Evolutionary conservation across 176 grass and related monocot species (phyloP).

Genomic region (Calamus simplicifolius): DNA sequence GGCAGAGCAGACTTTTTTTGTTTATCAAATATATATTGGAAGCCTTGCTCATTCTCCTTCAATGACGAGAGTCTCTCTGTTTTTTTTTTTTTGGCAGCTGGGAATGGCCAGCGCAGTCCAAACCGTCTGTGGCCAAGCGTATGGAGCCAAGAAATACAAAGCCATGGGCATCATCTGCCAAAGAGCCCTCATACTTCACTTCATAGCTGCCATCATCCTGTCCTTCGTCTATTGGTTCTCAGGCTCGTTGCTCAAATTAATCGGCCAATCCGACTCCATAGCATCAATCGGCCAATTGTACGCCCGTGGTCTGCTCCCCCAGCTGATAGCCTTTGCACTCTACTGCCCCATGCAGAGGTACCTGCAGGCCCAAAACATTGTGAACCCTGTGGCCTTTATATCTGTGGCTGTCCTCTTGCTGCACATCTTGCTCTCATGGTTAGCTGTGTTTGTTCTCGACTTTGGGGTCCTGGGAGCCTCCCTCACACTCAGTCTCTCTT

Average conservation of each 20-base stretch:
- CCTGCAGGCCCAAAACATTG: slow-evolving; percentile 63
- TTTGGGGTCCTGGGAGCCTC: slow-evolving; percentile 22
- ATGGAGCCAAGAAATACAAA: slow-evolving; percentile 52
- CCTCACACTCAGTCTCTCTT: slow-evolving; percentile 18
- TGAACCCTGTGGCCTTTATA: slow-evolving; percentile 41
- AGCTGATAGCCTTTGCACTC: slow-evolving; percentile 57
- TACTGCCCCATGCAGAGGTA: slow-evolving; percentile 84
- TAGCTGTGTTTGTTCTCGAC: slow-evolving; percentile 13
- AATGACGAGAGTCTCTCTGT: too few species aligned
- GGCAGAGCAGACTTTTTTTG: too few species aligned
- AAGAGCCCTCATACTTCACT: slow-evolving; percentile 57
- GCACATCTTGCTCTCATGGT: slow-evolving; percentile 25
- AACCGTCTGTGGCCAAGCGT: slow-evolving; percentile 76
- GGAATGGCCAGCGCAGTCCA: slow-evolving; percentile 80
- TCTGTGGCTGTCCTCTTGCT: slow-evolving; percentile 9
- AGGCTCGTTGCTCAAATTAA: slow-evolving; percentile 37
- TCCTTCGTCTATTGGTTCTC: slow-evolving; percentile 67
- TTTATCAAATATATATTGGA: too few species aligned
- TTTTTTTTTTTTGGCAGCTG: slow-evolving; percentile 26
- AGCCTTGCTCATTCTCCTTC: too few species aligned
- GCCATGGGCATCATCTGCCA: slow-evolving; percentile 58
- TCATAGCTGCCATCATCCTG: slow-evolving; percentile 27
- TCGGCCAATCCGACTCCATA: slow-evolving; percentile 37
- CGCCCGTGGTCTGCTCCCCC: slow-evolving; percentile 38
- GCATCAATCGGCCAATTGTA: slow-evolving; percentile 46